Evolutionary conservation across 2,329 filamentous ascomycete species (phyloP).

Genomic region (Aspergillus terreus): DNA sequence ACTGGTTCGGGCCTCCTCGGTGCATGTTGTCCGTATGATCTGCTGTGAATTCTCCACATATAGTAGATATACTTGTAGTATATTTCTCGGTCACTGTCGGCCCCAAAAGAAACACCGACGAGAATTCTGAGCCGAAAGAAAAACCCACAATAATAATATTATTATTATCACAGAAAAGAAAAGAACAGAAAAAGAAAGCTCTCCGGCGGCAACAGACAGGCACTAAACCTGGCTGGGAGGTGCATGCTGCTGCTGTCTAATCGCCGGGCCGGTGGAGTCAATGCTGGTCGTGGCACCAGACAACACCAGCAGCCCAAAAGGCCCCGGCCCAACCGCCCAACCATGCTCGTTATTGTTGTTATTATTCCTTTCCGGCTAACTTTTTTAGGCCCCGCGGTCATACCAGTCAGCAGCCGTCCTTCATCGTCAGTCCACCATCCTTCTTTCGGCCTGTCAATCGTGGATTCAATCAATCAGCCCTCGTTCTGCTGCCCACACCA

Average conservation of each 20-base stretch:
- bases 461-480: slow-evolving; percentile 7
- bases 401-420: no score
- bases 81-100: no score
- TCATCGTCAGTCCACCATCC: no score
- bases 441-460: no score
- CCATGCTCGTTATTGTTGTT: neutral
- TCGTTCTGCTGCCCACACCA: slow-evolving; percentile 5
- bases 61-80: no score
- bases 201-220: neutral
- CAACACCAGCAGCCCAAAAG: slow-evolving; percentile 31
- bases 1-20: no score
- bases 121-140: no score
- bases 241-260: slow-evolving; percentile 26
- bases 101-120: no score
- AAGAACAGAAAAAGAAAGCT: neutral
- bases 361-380: neutral
- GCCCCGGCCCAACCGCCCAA: slow-evolving; percentile 35
- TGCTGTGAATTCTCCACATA: no score
- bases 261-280: slow-evolving; percentile 26
- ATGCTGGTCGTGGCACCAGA: slow-evolving; percentile 39
- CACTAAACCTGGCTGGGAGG: slow-evolving; percentile 28
- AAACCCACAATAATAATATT: neutral
- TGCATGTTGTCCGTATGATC: no score
- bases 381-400: neutral
- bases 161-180: no score